phyloP scores from a whole-genome alignment of 805 yeast genomes.

The Yamadazyma scolyti region DNA sequence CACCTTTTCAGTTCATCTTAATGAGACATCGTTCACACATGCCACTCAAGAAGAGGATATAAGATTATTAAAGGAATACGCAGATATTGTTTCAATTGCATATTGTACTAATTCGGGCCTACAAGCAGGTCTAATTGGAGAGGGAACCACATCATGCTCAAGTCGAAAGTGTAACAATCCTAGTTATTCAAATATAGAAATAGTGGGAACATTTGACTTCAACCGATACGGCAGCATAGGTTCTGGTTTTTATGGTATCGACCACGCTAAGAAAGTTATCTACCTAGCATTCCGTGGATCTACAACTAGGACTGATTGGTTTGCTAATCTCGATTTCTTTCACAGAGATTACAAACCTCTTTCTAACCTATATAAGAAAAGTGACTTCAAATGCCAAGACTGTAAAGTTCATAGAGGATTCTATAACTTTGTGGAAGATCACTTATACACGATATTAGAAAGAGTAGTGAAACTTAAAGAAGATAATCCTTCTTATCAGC shows the following conservation, averaged over 20 bases:
- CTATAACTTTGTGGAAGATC: slow-evolving; percentile 40
- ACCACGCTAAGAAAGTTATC: slow-evolving; percentile 40
- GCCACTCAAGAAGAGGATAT: too few species aligned
- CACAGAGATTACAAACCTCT: slow-evolving; percentile 49
- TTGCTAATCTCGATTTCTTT: slow-evolving; percentile 49
- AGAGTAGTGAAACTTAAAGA: slow-evolving; percentile 29
- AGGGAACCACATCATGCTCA: slow-evolving; percentile 18
- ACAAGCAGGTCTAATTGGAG: slow-evolving; percentile 19
- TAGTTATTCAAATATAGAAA: slow-evolving; percentile 22
- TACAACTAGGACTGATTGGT: slow-evolving; percentile 57
- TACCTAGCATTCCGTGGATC: slow-evolving; percentile 63
- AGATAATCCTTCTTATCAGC: slow-evolving; percentile 43
- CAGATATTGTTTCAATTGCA: slow-evolving; percentile 32
- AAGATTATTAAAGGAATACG: too few species aligned
- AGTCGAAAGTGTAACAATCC: slow-evolving; percentile 19
- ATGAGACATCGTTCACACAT: too few species aligned
- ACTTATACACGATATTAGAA: slow-evolving; percentile 34
- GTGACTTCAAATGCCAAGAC: slow-evolving; percentile 33
- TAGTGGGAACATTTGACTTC: slow-evolving; percentile 39
- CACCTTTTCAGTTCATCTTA: too few species aligned
- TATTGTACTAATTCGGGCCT: slow-evolving; percentile 36
- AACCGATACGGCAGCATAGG: slow-evolving; percentile 45
- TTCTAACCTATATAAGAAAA: slow-evolving; percentile 13
- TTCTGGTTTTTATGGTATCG: slow-evolving; percentile 53
- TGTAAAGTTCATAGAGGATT: slow-evolving; percentile 70